Evolutionary conservation across 345 rosid species (phyloP), one percentile per base, ranked within the genome.

Genomic region (Laguncularia racemosa): DNA sequence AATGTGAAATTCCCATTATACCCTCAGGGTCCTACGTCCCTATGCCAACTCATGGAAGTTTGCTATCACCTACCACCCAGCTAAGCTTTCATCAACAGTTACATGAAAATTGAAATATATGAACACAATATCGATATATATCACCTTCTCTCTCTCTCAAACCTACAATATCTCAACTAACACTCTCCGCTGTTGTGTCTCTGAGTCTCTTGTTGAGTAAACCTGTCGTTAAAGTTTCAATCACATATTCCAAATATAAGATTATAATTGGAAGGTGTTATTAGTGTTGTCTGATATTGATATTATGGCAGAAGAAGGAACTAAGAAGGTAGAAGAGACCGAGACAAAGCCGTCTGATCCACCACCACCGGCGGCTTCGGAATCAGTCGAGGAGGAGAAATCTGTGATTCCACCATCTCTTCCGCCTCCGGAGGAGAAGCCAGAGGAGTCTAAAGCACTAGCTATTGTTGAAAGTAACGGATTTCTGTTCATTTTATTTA

Each of bases 241-340:
- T 33, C 40, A 33, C 40, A 9, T 33, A 33, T 33, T 33, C 40
- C 40, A 33, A 33, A 23, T 33, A 33, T 33, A 33, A 33, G 40
- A 7, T 33, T 33, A 3, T 33, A 33, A 7, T 33, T 33, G 40
- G 9, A 4, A 10, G 40, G 40, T 33, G 9, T 33, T 33, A 0
- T 9, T 33, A 33, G 40, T 33, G 0, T 7, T 33, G 7, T 33
- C 1, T 33, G 40, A 33, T 33, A 33, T 33, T 33, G 7, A 28
- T 13, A 54, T 54, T 43, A 81, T 81, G 91, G 77, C 80, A 14
- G 78, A 79, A 56, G 79, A 72, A 55, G 77, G 73, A 55, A 58
- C 78, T 44, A 77, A 73, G 77, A 73, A 69, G 71, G 60, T 68
- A 3, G 83, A 78, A 56, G 85, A 78, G 52, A 12, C 74, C 15